Conservation (phyloP, 305 asterid genomes). For the Stenogyne calaminthoides region DNA sequence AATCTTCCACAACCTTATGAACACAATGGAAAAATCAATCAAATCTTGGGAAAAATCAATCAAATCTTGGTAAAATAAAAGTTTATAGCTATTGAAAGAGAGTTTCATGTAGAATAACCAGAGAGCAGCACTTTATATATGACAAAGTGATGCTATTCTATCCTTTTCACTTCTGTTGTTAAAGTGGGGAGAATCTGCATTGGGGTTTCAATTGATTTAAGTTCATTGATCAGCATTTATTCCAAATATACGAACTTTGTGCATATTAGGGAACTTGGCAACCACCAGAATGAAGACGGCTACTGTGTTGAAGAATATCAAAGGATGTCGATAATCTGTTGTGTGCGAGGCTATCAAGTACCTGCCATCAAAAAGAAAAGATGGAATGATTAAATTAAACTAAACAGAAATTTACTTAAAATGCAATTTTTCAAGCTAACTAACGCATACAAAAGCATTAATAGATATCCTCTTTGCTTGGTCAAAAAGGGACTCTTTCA, state of each 20-base stretch:
- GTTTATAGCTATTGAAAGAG: slow-evolving; percentile 25
- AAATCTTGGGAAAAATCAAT: background rate
- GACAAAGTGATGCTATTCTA: slow-evolving; percentile 13
- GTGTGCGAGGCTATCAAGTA: slow-evolving; percentile 57
- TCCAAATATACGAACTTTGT: slow-evolving; percentile 61
- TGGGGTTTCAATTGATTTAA: slow-evolving; percentile 9
- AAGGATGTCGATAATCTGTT: slow-evolving; percentile 47
- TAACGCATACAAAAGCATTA: background rate
- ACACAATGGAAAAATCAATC: background rate
- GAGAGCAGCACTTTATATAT: slow-evolving; percentile 17
- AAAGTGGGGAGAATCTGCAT: slow-evolving; percentile 19
- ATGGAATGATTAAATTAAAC: background rate
- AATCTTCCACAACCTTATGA: background rate
- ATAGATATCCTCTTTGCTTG: background rate
- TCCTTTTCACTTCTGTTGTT: slow-evolving; percentile 11
- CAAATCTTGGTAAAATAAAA: slow-evolving; percentile 1
- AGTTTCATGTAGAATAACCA: slow-evolving; percentile 29
- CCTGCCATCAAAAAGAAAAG: slow-evolving; percentile 33
- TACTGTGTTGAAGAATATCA: slow-evolving; percentile 53
- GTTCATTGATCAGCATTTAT: slow-evolving; percentile 55
- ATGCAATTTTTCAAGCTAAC: background rate
- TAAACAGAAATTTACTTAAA: background rate
- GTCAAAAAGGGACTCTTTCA: background rate
- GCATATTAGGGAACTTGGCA: slow-evolving; percentile 59
- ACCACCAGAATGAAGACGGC: slow-evolving; percentile 55